Evolutionary conservation across 805 yeast genomes (phyloP), one percentile per base, ranked within the genome.

Genomic region (Saturnispora bothae): DNA sequence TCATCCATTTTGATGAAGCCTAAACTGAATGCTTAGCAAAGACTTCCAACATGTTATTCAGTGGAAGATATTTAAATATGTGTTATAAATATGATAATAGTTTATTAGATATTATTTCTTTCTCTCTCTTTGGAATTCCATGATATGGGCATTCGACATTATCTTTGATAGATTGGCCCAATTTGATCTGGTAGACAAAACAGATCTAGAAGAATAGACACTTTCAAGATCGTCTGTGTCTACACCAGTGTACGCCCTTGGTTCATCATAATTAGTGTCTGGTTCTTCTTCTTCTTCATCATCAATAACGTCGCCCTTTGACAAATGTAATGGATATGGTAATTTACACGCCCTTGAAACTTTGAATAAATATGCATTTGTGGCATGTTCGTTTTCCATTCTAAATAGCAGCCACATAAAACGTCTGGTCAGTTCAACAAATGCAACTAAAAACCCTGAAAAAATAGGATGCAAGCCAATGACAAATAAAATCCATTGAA

Each of bases 361-460:
- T 47, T 94, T 70, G 58, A 78, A 83, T 32, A 85, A 60, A 39
- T 75, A 76, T 6, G 85, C 95, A 54, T 89, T 89, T 1, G 96
- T 77, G 32, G 88, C 79, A 57, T 92, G 98, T 58, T 92, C 97
- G 57, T 92, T 92, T 50, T 92, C 98, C 71, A 92, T 80, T 62
- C 98, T 77, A 64, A 92, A 79, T 36, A 83, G 71, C 9, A 84
- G 67, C 98, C 98, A 92, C 13, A 89, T 62, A 48, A 84, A 81
- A 54, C 98, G 67, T 52, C 98, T 70, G 3, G 81, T 26, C 2
- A 85, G 57, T 57, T 92, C 98, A 1, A 92, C 83, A 21, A 83
- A 47, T 0, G 95, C 95, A 34, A 92, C 75, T 32, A 73, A 66
- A 53, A 89, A 88, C 53, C 95, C 78, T 2, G 95, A 79, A 15